Percentiles rank a stretch among this genome's conserved stretches.
Conservation (phyloP, 2,329 filamentous ascomycete species). For the Mycosphaerelloides madeirae region DNA sequence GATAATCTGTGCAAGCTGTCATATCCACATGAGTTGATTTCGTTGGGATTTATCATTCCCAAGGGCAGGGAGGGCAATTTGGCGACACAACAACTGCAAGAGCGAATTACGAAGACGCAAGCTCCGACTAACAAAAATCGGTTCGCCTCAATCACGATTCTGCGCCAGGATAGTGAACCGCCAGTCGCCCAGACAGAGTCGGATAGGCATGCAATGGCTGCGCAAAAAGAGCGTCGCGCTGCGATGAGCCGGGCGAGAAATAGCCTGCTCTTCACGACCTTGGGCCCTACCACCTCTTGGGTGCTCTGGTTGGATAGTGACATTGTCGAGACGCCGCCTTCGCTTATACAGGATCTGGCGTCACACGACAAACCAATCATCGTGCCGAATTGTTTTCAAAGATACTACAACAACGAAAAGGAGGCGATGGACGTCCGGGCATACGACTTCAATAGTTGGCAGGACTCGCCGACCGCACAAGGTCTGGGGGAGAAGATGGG, state of each 20-base stretch:
- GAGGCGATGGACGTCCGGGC: conserved; percentile 70
- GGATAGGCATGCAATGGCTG: conserved; percentile 85
- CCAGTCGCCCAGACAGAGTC: conserved; percentile 76
- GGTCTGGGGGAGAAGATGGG: conserved; percentile 75
- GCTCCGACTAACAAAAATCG: conserved; percentile 73
- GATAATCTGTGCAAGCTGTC: conserved; percentile 77
- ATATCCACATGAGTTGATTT: conserved; percentile 93
- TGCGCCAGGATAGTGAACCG: conserved; percentile 89
- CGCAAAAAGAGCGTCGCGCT: conserved; percentile 79
- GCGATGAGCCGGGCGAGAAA: conserved; percentile 94
- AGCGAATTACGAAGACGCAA: conserved; percentile 80
- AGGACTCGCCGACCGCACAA: conserved; percentile 76
- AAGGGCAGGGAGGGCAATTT: conserved; percentile 88
- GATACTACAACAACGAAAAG: conserved; percentile 64
- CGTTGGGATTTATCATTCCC: conserved; percentile 90
- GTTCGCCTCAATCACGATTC: conserved; percentile 89
- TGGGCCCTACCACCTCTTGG: conserved; percentile 89
- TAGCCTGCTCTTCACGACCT: conserved; percentile 87
- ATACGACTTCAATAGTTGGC: conserved; percentile 98
- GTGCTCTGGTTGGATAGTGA: conserved; percentile 94
- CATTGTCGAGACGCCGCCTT: conserved; percentile 78
- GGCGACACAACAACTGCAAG: conserved; percentile 77
- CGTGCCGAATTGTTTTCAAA: conserved; percentile 92
- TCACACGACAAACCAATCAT: conserved; percentile 84
- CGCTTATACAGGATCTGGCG: conserved; percentile 87